These are phyloP conservation scores for Mitragyna speciosa DNA, from an alignment of 257 asterid genomes.

Conservation along the genomic window DNA sequence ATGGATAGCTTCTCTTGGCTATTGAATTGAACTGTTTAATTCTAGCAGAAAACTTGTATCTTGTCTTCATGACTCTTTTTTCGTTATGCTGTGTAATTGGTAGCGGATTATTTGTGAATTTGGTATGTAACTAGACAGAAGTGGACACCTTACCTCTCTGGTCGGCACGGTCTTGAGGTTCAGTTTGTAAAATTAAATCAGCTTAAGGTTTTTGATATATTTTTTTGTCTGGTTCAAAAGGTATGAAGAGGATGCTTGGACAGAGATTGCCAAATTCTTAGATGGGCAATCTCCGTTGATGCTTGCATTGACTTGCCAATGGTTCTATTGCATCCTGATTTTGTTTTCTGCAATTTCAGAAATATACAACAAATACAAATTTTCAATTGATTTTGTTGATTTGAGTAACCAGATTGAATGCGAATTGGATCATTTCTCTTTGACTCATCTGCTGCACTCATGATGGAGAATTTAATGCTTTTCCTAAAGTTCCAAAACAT, in stretches of 20 bases:
- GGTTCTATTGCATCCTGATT: slow-evolving; percentile 68
- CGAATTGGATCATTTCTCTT: slow-evolving; percentile 84
- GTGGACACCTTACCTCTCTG: background rate
- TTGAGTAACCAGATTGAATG: slow-evolving; percentile 69
- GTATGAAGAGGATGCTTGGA: slow-evolving; percentile 91
- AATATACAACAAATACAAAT: slow-evolving; percentile 11
- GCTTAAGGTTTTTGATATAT: background rate
- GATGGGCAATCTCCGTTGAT: slow-evolving; percentile 87
- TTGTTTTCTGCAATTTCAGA: background rate
- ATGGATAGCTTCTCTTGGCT: too few relatives aligned
- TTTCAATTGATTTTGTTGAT: slow-evolving; percentile 13
- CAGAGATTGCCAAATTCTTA: slow-evolving; percentile 85
- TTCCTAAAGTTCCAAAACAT: slow-evolving; percentile 40
- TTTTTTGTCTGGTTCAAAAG: slow-evolving; percentile 34
- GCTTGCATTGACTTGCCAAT: slow-evolving; percentile 74
- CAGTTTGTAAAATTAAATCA: background rate
- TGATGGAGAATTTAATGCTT: slow-evolving; percentile 58
- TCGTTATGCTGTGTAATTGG: too few relatives aligned
- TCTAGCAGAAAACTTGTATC: too few relatives aligned
- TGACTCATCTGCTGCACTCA: slow-evolving; percentile 62
- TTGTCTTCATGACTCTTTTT: too few relatives aligned
- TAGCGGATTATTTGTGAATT: too few relatives aligned
- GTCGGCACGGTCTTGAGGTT: background rate
- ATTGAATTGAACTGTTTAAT: too few relatives aligned
- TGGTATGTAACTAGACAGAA: too few relatives aligned